Evolutionary conservation across 495 filamentous ascomycete species (phyloP).

Genomic region (Hypoxylon intermedium): DNA sequence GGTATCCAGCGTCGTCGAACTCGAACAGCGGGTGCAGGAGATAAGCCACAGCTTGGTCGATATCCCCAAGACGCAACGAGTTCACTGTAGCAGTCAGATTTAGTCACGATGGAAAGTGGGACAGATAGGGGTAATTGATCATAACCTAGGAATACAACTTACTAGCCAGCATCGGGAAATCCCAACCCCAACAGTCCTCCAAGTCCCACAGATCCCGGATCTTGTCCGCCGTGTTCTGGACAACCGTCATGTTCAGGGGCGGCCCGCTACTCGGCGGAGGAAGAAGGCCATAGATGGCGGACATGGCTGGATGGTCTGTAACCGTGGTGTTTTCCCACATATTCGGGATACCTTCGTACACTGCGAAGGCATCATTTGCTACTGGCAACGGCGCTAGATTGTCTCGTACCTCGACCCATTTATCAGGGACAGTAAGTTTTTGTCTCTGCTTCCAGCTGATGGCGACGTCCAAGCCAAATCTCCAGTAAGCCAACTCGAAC

Average conservation of each 20-base stretch:
- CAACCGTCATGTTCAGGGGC: slow-evolving; percentile 48
- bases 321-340: slow-evolving; percentile 57
- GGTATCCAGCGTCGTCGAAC: slow-evolving; percentile 62
- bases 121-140: background rate
- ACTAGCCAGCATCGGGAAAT: slow-evolving; percentile 61
- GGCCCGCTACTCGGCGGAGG: slow-evolving; percentile 51
- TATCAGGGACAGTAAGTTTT: slow-evolving; percentile 40
- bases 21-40: slow-evolving; percentile 55
- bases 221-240: slow-evolving; percentile 52
- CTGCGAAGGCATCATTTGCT: slow-evolving; percentile 51
- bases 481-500: slow-evolving; percentile 61
- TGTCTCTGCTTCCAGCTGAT: slow-evolving; percentile 50
- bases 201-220: slow-evolving; percentile 57
- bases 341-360: slow-evolving; percentile 58
- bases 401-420: slow-evolving; percentile 52
- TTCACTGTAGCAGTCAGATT: slow-evolving; percentile 44
- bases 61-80: slow-evolving; percentile 53
- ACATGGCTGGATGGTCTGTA: slow-evolving; percentile 60
- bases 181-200: slow-evolving; percentile 59
- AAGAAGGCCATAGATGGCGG: slow-evolving; percentile 57
- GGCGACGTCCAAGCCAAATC: slow-evolving; percentile 54
- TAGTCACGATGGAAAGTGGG: background rate
- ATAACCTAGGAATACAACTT: too few relatives aligned
- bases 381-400: slow-evolving; percentile 56
- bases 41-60: slow-evolving; percentile 55